Percentiles rank a stretch among this genome's conserved stretches.
Evolutionary conservation across 1,284 basidiomycete genomes (phyloP).

Genomic region (Ceraceosorus bombacis): DNA sequence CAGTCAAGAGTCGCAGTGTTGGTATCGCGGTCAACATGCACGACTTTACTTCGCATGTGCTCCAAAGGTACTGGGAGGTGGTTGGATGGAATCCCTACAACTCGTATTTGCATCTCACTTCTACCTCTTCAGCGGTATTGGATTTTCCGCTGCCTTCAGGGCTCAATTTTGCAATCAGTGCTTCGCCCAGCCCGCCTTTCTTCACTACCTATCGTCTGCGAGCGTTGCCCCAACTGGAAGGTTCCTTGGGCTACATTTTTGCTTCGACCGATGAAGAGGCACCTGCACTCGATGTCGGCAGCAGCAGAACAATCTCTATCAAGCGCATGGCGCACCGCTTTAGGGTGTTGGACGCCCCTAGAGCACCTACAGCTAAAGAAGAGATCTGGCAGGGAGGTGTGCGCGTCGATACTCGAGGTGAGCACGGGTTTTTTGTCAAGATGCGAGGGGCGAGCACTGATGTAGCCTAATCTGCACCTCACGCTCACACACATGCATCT

Average conservation of each 20-base stretch:
- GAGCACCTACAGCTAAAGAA: constrained; percentile 63
- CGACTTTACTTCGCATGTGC: constrained; percentile 60
- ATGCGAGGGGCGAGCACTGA: no score
- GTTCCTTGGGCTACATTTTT: constrained; percentile 88
- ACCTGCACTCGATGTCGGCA: constrained; percentile 51
- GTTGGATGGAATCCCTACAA: constrained; percentile 97
- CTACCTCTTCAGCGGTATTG: constrained; percentile 65
- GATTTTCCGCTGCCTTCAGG: constrained; percentile 75
- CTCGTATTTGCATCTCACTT: constrained; percentile 79
- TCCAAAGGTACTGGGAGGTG: constrained; percentile 76
- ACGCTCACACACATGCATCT: no score
- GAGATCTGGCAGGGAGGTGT: constrained; percentile 73
- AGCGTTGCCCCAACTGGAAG: constrained; percentile 79
- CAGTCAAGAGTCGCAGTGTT: no score
- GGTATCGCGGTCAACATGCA: constrained; percentile 22
- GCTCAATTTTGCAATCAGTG: constrained; percentile 72
- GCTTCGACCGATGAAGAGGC: constrained; percentile 51
- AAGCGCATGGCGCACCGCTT: constrained; percentile 63
- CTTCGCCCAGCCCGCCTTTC: constrained; percentile 69
- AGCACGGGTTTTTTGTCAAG: no score
- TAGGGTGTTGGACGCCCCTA: constrained; percentile 73
- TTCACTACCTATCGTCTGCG: constrained; percentile 89
- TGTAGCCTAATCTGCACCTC: no score
- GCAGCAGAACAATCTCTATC: constrained; percentile 60
- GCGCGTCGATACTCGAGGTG: constrained; percentile 58